Evolutionary conservation across 768 basidiomycete genomes (phyloP), one percentile per base, ranked within the genome.

Genomic region (Royoungia palumana): DNA sequence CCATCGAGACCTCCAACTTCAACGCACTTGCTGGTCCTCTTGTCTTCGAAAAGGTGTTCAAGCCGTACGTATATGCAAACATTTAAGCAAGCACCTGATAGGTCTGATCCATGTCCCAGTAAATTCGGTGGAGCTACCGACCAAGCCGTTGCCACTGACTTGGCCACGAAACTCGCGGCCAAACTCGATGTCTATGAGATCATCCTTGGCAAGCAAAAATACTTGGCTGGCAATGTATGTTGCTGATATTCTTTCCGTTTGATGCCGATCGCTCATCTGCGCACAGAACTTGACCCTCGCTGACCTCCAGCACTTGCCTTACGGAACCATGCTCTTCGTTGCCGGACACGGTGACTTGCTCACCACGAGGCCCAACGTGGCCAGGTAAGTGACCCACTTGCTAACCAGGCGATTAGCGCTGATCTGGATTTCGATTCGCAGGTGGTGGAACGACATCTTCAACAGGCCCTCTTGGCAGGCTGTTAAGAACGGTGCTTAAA

Each of bases 271-370:
- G 21, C 50, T 57, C 27, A 61, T 34, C 21, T 9, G 3, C 20
- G 38, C 19, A n/a, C 49, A 76, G 70, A 56, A 64, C 24, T 19
- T 85, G 44, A 81, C 79, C 7, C 67, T 83, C 1, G 80, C 77
- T 4, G 83, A 85, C 58, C 68, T 85, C 11, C 76, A 75, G 63
- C 81, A 83, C 60, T 59, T 84, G 27, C 74, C 81, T 0, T 75
- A 74, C 41, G 77, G 73, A 17, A 44, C 39, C n/a, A 20, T 60
- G 39, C 54, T 75, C 24, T 47, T 36, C 17, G 13, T 7, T 2
- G 49, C 53, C 1, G 72, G 70, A 1, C 49, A 55, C 35, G 55
- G 66, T 10, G 49, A 70, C 10, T 50, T 79, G 17, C 52, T 65
- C 25, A 17, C 36, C 13, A 60, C 47, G 34, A 67, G 69, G 55